These are phyloP conservation scores for Cicer bijugum DNA, from an alignment of 306 rosid species.

Conservation along the genomic window DNA sequence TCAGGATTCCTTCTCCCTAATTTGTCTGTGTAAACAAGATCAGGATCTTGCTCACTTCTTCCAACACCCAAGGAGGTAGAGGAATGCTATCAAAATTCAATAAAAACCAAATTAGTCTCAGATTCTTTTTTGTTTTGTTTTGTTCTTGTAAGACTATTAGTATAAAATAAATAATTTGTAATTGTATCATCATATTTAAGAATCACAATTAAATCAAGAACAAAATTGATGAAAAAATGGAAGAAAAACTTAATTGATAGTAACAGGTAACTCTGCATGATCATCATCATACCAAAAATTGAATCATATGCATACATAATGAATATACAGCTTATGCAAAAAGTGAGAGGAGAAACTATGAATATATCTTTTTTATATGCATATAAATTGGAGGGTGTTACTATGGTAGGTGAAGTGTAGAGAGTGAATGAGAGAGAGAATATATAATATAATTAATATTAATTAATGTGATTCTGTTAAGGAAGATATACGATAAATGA, in stretches of 20 bases:
- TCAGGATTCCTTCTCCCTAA: conserved; percentile 87
- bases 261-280: conserved; percentile 49
- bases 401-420: conserved; percentile 84
- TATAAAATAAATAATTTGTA: too few relatives aligned
- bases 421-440: conserved; percentile 63
- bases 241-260: conserved; percentile 58
- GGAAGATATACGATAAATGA: conserved; percentile 48
- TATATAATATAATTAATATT: conserved; percentile 43
- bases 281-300: conserved; percentile 46
- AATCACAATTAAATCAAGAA: conserved; percentile 23
- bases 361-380: conserved; percentile 28
- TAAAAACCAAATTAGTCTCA: background rate
- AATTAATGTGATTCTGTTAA: conserved; percentile 32
- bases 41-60: conserved; percentile 81
- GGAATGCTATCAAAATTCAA: conserved; percentile 68
- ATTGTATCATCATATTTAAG: too few relatives aligned
- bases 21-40: conserved; percentile 81
- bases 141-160: too few relatives aligned
- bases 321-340: background rate
- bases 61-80: conserved; percentile 87
- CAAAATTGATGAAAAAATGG: conserved; percentile 48
- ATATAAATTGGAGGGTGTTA: conserved; percentile 49
- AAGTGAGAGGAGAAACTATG: background rate
- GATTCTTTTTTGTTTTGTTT: background rate
- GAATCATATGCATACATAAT: conserved; percentile 16